Conservation (phyloP, 148 eudicot genomes). For the Vaccinium vitisidaea region DNA sequence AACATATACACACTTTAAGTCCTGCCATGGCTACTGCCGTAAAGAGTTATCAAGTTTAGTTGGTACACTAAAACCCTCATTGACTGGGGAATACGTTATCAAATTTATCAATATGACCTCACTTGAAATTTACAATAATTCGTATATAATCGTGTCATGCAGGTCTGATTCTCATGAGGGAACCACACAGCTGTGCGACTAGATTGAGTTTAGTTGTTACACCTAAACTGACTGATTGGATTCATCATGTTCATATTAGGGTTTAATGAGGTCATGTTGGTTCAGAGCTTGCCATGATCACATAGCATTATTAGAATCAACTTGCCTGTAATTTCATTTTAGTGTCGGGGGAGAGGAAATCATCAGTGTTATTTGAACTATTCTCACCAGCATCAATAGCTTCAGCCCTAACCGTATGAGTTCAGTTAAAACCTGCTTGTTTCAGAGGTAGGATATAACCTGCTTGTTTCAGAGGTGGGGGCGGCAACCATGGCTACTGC, state of each 20-base stretch:
- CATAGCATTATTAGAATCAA: background rate
- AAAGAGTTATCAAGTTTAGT: no score
- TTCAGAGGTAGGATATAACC: background rate
- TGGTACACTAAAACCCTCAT: no score
- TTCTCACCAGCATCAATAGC: conserved; percentile 28
- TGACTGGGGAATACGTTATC: no score
- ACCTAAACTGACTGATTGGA: background rate
- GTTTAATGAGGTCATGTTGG: background rate
- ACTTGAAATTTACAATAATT: no score
- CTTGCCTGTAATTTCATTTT: conserved; percentile 52
- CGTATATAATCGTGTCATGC: background rate
- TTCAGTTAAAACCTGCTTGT: conserved; percentile 39
- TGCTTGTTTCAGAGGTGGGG: no score
- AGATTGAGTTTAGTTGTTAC: background rate
- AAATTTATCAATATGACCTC: no score
- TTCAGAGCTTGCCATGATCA: background rate
- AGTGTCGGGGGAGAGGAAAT: conserved; percentile 36
- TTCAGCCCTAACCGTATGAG: conserved; percentile 37
- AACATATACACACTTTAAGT: no score
- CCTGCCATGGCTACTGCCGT: no score
- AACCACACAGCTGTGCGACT: background rate
- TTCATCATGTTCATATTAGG: background rate
- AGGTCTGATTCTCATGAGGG: background rate
- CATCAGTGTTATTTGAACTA: conserved; percentile 34
- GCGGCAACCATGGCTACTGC: no score